These are phyloP conservation scores for Grosmannia clavigera DNA, from an alignment of 2,329 filamentous ascomycete genomes.

Conservation along the genomic window DNA sequence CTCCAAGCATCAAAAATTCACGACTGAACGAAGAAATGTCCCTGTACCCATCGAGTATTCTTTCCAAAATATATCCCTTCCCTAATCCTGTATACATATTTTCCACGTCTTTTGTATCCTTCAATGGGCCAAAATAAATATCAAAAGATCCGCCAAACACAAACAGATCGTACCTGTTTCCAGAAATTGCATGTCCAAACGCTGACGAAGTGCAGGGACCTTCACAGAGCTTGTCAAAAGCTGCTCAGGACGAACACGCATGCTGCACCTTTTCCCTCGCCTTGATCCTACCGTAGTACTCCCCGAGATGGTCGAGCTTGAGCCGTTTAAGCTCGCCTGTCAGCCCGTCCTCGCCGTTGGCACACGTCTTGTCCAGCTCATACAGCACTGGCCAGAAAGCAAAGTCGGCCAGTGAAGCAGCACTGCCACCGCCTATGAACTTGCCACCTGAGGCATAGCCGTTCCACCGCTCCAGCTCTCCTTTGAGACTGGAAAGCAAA, in stretches of 20 bases:
- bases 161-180: too few relatives aligned
- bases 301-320: slow-evolving; percentile 19
- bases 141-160: too few relatives aligned
- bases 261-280: neutral
- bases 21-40: too few relatives aligned
- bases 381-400: slow-evolving; percentile 45
- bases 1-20: too few relatives aligned
- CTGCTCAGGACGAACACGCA: neutral
- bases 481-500: slow-evolving; percentile 14
- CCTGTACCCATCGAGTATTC: too few relatives aligned
- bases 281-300: slow-evolving; percentile 22
- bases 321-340: slow-evolving; percentile 8
- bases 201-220: too few relatives aligned
- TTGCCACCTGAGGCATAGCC: slow-evolving; percentile 18
- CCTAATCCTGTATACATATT: too few relatives aligned
- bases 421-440: slow-evolving; percentile 31
- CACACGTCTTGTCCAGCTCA: slow-evolving; percentile 25
- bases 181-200: too few relatives aligned
- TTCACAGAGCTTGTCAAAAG: too few relatives aligned
- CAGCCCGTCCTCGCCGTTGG: slow-evolving; percentile 17
- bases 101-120: too few relatives aligned
- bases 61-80: too few relatives aligned
- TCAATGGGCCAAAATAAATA: too few relatives aligned
- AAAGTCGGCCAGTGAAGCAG: slow-evolving; percentile 37
- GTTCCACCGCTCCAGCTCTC: slow-evolving; percentile 29